Conservation (phyloP, 164 flowering plant genomes). For the Aristolochia contorta region DNA sequence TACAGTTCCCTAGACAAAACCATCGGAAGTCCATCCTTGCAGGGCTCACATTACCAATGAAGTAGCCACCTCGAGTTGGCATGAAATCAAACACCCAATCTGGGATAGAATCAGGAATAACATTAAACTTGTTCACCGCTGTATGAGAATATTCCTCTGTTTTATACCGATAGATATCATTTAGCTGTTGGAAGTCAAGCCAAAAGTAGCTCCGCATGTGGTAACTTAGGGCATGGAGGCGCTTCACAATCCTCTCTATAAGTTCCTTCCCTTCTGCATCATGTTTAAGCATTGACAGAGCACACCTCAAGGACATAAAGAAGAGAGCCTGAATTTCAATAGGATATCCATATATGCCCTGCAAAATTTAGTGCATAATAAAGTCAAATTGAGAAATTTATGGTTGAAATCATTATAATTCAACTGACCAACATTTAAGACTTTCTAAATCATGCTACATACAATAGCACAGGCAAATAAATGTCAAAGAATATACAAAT, state of each 20-base stretch:
- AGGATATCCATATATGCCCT: constrained; percentile 35
- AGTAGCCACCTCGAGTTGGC: constrained; percentile 30
- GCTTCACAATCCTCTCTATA: constrained; percentile 21
- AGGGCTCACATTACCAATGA: constrained; percentile 33
- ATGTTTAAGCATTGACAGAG: constrained; percentile 22
- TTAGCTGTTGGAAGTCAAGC: constrained; percentile 30
- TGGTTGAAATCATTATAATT: too few species aligned
- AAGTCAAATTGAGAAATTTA: too few species aligned
- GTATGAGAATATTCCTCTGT: constrained; percentile 34
- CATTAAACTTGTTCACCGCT: constrained; percentile 31
- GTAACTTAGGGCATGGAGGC: constrained; percentile 25
- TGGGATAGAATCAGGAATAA: constrained; percentile 31
- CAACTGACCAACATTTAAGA: too few species aligned
- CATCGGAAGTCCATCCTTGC: constrained; percentile 35
- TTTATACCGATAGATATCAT: constrained; percentile 30
- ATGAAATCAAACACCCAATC: constrained; percentile 34
- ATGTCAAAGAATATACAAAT: too few species aligned
- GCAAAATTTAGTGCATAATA: constrained; percentile 4
- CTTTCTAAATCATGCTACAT: too few species aligned
- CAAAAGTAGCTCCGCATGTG: constrained; percentile 31
- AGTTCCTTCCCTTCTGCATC: constrained; percentile 29
- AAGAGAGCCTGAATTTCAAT: constrained; percentile 33
- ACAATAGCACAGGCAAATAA: too few species aligned
- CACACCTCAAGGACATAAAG: constrained; percentile 30
- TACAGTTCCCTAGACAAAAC: constrained; percentile 29